Base-by-base conservation (phyloP, 2,329 filamentous ascomycete species). In the Talaromyces sp. region DNA sequence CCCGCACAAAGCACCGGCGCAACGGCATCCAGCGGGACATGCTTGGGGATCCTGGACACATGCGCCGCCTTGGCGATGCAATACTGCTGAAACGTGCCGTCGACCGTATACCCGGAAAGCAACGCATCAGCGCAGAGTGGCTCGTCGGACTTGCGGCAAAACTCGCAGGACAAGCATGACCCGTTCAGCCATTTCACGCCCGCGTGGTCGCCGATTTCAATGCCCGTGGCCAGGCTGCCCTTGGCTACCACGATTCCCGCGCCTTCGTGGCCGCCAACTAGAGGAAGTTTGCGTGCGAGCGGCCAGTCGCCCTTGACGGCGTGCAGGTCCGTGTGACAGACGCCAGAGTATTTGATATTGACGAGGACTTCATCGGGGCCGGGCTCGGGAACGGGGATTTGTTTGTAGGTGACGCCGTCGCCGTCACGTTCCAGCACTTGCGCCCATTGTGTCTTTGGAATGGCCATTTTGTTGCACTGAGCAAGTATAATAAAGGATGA, bases 111-210 rank as follows among this genome's bases (percentile, higher is more conserved):
- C 60, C 93, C 93, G 0, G 91, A 96, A 46, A 96, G 84, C 38
- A 84, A 79, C 27, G 90, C 86, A 62, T 89, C 80, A 17, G 83
- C 76, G 80, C 93, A 98, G 6, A 96, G 87, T 2, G 91, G 88
- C 79, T 97, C 93, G 68, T 96, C 89, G 54, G 85, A 76, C 67
- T 86, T 83, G 72, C 89, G 86, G 81, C 93, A 97, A 83, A 90
- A 96, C 68, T 86, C 83, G 80, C 93, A 98, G 65, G 82, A 76
- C 64, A 96, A 81, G 77, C 93, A 97, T 53, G 89, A 88, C 65
- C 91, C 89, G 77, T 96, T 95, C 69, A 96, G 82, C 92, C 92
- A 97, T 64, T 91, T 96, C 77, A 98, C 85, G 73, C 93, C 93
- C 63, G 87, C 93, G 70, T 91, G 81, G 71, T 96, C 91, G 68